Conservation (phyloP, 2,329 filamentous ascomycete genomes). For the Phyllosticta citriasiana region DNA sequence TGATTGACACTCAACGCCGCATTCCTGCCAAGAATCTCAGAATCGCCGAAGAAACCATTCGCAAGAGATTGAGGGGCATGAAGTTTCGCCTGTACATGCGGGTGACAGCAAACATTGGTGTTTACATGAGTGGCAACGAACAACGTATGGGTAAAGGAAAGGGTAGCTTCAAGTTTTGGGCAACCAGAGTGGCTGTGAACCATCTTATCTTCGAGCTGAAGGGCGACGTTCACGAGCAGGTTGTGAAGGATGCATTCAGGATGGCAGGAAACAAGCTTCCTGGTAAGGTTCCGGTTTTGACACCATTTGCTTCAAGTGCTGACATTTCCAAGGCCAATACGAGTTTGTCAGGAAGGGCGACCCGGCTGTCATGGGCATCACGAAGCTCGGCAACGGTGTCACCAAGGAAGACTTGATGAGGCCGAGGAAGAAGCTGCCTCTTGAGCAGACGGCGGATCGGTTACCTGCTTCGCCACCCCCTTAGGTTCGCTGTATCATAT, state of each 20-base stretch:
- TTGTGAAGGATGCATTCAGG: conserved; percentile 86
- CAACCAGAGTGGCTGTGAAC: conserved; percentile 77
- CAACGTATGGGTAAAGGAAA: conserved; percentile 99
- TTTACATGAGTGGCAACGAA: conserved; percentile 93
- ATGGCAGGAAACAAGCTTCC: conserved; percentile 92
- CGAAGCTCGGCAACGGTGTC: conserved; percentile 71
- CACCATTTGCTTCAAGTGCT: not conserved
- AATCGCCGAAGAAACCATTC: conserved; percentile 89
- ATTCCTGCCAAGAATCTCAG: conserved; percentile 80
- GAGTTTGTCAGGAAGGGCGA: conserved; percentile 94
- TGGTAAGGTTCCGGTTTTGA: conserved; percentile 43
- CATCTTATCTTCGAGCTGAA: conserved; percentile 89
- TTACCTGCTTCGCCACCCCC: conserved; percentile 39
- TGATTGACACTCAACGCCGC: conserved; percentile 86
- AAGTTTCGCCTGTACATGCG: conserved; percentile 89
- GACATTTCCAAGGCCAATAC: conserved; percentile 53
- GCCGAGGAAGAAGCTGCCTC: conserved; percentile 58
- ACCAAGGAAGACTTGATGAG: conserved; percentile 76
- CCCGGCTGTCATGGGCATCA: conserved; percentile 80
- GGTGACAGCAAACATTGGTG: conserved; percentile 84
- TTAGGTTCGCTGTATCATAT: conserved; percentile 4
- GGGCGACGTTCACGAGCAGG: conserved; percentile 86
- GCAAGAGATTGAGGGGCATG: conserved; percentile 75
- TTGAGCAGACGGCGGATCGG: conserved; percentile 54
- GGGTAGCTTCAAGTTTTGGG: conserved; percentile 95